These are phyloP conservation scores for Collariella sp. DNA, from an alignment of 495 filamentous ascomycete species.

Conservation along the genomic window DNA sequence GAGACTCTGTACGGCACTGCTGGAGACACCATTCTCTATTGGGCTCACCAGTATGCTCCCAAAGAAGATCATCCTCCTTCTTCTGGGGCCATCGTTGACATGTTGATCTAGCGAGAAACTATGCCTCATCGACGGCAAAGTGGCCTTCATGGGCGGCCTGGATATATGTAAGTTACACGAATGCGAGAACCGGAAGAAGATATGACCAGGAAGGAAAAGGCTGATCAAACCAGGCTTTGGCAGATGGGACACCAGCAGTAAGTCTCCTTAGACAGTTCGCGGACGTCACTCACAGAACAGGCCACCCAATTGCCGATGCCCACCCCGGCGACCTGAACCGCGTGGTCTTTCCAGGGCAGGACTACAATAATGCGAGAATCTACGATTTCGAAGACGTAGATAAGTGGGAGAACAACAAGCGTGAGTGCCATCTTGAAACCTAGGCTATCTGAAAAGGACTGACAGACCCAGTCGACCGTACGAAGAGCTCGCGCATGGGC, in stretches of 20 bases:
- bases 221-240: slow-evolving; percentile 41
- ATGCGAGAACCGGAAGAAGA: too few relatives aligned
- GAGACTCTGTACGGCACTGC: slow-evolving; percentile 70
- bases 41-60: slow-evolving; percentile 63
- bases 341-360: slow-evolving; percentile 82
- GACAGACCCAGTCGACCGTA: slow-evolving; percentile 53
- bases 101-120: slow-evolving; percentile 60
- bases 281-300: slow-evolving; percentile 26
- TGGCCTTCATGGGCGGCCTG: slow-evolving; percentile 86
- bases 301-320: slow-evolving; percentile 77
- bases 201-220: too few relatives aligned
- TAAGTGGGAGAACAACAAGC: slow-evolving; percentile 79
- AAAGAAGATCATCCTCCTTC: not conserved
- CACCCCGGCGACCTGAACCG: slow-evolving; percentile 68
- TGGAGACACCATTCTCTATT: slow-evolving; percentile 79
- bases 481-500: slow-evolving; percentile 76
- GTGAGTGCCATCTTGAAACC: slow-evolving; percentile 23
- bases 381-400: slow-evolving; percentile 81
- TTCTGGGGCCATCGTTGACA: not conserved
- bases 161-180: slow-evolving; percentile 45
- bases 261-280: slow-evolving; percentile 5
- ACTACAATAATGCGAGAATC: slow-evolving; percentile 87
- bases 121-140: slow-evolving; percentile 66
- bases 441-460: not conserved
- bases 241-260: slow-evolving; percentile 52